Evolutionary conservation across 176 grass and related monocot species (phyloP).

Genomic region (Avena eriantha): DNA sequence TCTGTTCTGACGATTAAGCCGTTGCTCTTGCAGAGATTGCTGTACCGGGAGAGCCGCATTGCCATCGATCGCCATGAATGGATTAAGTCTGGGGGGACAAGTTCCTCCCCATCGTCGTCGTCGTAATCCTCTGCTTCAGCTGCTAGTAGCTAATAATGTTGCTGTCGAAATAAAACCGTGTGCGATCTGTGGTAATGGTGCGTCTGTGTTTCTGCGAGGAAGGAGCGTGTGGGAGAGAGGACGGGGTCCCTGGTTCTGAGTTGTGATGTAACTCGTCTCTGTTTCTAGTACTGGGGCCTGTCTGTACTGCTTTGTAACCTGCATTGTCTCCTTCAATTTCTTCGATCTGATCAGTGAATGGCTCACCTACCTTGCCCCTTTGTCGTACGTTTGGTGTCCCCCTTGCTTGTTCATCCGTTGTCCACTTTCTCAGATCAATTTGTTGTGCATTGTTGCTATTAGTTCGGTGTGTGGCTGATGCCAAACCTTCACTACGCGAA

Average conservation of each 20-base stretch:
- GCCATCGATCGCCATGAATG: slow-evolving; percentile 13
- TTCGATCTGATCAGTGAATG: background rate
- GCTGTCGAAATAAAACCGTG: slow-evolving; percentile 12
- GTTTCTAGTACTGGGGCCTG: slow-evolving; percentile 9
- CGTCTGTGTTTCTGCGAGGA: slow-evolving; percentile 16
- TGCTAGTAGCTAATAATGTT: slow-evolving; percentile 36
- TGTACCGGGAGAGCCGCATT: background rate
- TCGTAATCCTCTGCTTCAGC: background rate
- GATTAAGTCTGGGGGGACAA: background rate
- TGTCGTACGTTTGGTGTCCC: background rate
- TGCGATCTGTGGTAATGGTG: slow-evolving; percentile 28
- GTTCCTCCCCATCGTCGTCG: background rate
- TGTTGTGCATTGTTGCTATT: background rate
- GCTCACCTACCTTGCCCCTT: background rate
- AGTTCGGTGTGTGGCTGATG: background rate
- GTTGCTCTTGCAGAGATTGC: slow-evolving; percentile 36
- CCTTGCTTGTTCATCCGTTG: background rate
- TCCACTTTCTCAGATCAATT: background rate
- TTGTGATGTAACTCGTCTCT: background rate
- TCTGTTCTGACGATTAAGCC: too few species aligned
- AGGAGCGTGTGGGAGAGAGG: background rate
- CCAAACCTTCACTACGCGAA: background rate
- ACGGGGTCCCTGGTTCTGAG: background rate
- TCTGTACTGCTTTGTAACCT: slow-evolving; percentile 21
- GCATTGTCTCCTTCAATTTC: background rate